A percentile compares a stretch with the other conserved stretches of the same genome.
These are phyloP conservation scores for Suhomyces vadensis DNA, from an alignment of 805 yeast species.

Conservation along the genomic window DNA sequence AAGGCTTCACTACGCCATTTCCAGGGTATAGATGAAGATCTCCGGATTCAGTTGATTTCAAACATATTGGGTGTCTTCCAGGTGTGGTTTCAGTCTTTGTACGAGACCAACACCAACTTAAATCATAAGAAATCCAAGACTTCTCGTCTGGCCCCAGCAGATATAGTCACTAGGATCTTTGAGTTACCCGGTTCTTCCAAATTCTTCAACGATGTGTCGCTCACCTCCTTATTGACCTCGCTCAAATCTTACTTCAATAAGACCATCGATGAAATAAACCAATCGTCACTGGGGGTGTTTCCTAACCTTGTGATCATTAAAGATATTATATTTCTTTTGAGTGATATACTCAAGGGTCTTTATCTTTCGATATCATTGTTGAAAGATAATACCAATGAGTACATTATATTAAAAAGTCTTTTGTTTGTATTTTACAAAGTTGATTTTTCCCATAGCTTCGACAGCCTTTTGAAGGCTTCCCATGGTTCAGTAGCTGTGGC, in stretches of 20 bases:
- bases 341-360: slow-evolving; percentile 25
- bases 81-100: slow-evolving; percentile 23
- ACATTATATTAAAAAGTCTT: slow-evolving; percentile 21
- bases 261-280: slow-evolving; percentile 16
- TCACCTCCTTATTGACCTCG: slow-evolving; percentile 17
- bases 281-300: slow-evolving; percentile 11
- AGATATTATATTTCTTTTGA: slow-evolving; percentile 26
- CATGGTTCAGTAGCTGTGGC: background rate
- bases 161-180: slow-evolving; percentile 20
- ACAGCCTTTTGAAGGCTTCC: slow-evolving; percentile 18
- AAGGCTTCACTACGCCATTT: slow-evolving; percentile 11
- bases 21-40: slow-evolving; percentile 21
- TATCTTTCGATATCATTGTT: slow-evolving; percentile 18
- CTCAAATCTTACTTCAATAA: slow-evolving; percentile 19
- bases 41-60: slow-evolving; percentile 22
- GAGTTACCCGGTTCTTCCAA: slow-evolving; percentile 18
- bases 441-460: slow-evolving; percentile 22
- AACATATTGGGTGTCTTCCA: slow-evolving; percentile 25
- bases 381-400: slow-evolving; percentile 16
- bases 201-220: slow-evolving; percentile 14
- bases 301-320: slow-evolving; percentile 22
- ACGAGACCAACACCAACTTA: slow-evolving; percentile 8
- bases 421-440: slow-evolving; percentile 24
- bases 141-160: slow-evolving; percentile 8
- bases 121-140: slow-evolving; percentile 6